Conservation (phyloP, 2,329 filamentous ascomycete species). For the Alternaria solani region DNA sequence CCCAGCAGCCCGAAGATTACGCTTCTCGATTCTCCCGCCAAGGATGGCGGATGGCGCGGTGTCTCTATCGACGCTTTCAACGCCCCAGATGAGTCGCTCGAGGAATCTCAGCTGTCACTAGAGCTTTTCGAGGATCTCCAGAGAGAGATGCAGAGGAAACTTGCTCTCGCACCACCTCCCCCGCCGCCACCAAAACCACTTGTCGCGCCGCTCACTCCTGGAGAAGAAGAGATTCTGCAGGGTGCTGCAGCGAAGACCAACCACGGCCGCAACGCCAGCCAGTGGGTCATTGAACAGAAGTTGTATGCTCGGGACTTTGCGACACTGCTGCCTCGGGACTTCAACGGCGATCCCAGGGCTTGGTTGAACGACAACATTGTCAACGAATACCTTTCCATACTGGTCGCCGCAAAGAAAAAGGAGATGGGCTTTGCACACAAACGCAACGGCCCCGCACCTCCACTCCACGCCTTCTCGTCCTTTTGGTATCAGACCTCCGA, state of each 20-base stretch:
- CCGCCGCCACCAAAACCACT: conserved; percentile 28
- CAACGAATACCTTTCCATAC: conserved; percentile 69
- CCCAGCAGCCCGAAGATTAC: conserved; percentile 2
- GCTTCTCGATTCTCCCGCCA: neutral
- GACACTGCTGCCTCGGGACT: conserved; percentile 58
- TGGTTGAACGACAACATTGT: conserved; percentile 84
- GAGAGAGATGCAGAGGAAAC: conserved; percentile 22
- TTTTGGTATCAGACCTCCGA: conserved; percentile 69
- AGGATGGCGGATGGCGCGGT: conserved; percentile 20
- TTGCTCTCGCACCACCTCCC: conserved; percentile 19
- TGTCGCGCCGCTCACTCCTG: conserved; percentile 24
- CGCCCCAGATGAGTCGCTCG: conserved; percentile 26
- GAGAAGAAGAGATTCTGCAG: conserved; percentile 27
- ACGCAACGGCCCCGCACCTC: conserved; percentile 63
- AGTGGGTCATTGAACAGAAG: conserved; percentile 37
- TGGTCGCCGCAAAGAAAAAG: conserved; percentile 68
- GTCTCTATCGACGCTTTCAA: conserved; percentile 23
- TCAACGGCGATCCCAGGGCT: conserved; percentile 54
- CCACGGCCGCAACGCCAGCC: conserved; percentile 23
- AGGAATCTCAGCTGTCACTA: conserved; percentile 29
- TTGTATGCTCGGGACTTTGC: conserved; percentile 68
- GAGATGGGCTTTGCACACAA: conserved; percentile 64
- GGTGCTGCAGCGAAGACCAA: conserved; percentile 21
- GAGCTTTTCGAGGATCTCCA: conserved; percentile 33
- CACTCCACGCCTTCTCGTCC: conserved; percentile 69